Evolutionary conservation across 768 basidiomycete genomes (phyloP).

Genomic region (Phlebiopsis flavidoalba): DNA sequence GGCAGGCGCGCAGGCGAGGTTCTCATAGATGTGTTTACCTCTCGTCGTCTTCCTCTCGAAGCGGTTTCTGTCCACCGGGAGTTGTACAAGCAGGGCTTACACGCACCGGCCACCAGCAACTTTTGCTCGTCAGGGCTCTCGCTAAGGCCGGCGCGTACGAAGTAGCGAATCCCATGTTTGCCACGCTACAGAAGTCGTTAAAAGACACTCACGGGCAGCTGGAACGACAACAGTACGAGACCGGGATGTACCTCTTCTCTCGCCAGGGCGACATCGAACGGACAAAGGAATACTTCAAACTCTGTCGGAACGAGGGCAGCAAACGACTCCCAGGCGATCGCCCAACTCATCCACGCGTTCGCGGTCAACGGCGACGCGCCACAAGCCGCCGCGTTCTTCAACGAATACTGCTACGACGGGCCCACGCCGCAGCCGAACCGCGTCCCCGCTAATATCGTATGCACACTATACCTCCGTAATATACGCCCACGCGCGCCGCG

Average conservation of each 20-base stretch:
- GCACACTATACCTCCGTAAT: constrained; percentile 58
- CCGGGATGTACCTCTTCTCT: constrained; percentile 49
- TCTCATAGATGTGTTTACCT: constrained; percentile 37
- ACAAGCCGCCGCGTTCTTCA: constrained; percentile 45
- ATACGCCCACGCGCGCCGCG: constrained; percentile 43
- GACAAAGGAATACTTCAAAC: constrained; percentile 39
- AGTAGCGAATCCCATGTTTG: constrained; percentile 41
- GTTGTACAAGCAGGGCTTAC: constrained; percentile 33
- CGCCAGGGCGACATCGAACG: constrained; percentile 43
- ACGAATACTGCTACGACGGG: constrained; percentile 40
- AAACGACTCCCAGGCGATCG: constrained; percentile 26
- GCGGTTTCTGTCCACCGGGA: constrained; percentile 37
- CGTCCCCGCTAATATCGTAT: constrained; percentile 37
- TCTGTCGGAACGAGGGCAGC: constrained; percentile 27
- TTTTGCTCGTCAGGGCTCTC: constrained; percentile 38
- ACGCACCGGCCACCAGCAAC: constrained; percentile 25
- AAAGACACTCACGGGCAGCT: constrained; percentile 12
- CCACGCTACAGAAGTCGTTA: constrained; percentile 22
- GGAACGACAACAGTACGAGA: constrained; percentile 27
- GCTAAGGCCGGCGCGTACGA: constrained; percentile 33
- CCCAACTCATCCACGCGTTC: constrained; percentile 52
- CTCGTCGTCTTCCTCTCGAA: constrained; percentile 26
- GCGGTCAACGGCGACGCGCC: constrained; percentile 40
- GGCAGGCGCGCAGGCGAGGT: constrained; percentile 31
- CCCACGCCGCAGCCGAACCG: constrained; percentile 12